A percentile compares a stretch with the other conserved stretches of the same genome.
phyloP scores from a whole-genome alignment of 805 yeast genomes.

The Metschnikowia amazonensis region DNA sequence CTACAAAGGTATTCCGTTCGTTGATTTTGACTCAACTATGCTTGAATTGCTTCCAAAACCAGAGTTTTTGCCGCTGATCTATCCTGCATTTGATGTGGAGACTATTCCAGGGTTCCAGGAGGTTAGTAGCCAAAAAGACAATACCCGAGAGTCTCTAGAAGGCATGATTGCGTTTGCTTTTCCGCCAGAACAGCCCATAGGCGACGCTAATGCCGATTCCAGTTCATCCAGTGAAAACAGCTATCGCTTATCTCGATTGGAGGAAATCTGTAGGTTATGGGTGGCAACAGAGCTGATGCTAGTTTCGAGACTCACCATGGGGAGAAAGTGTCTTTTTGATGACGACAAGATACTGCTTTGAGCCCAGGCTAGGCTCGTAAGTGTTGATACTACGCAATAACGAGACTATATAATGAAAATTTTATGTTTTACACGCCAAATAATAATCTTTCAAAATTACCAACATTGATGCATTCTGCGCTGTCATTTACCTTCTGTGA shows the following conservation, averaged over 20 bases:
- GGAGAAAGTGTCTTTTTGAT: not conserved
- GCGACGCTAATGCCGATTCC: not conserved
- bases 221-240: slow-evolving; percentile 8
- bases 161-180: slow-evolving; percentile 8
- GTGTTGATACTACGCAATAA: not conserved
- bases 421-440: not conserved
- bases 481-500: not conserved
- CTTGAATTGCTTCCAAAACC: slow-evolving; percentile 3
- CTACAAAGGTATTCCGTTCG: slow-evolving; percentile 9
- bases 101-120: slow-evolving; percentile 2
- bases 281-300: slow-evolving; percentile 56
- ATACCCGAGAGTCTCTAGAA: slow-evolving; percentile 5
- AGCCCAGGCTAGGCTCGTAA: not conserved
- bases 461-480: not conserved
- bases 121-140: not conserved
- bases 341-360: not conserved
- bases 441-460: not conserved
- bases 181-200: slow-evolving; percentile 1
- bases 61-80: not conserved
- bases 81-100: not conserved
- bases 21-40: slow-evolving; percentile 6
- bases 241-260: slow-evolving; percentile 40
- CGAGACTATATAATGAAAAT: not conserved
- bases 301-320: slow-evolving; percentile 15
- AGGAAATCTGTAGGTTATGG: slow-evolving; percentile 58